A percentile compares a stretch with the other conserved stretches of the same genome.
Conservation (phyloP, 768 basidiomycete species). For the Psilocybe cubensis region DNA sequence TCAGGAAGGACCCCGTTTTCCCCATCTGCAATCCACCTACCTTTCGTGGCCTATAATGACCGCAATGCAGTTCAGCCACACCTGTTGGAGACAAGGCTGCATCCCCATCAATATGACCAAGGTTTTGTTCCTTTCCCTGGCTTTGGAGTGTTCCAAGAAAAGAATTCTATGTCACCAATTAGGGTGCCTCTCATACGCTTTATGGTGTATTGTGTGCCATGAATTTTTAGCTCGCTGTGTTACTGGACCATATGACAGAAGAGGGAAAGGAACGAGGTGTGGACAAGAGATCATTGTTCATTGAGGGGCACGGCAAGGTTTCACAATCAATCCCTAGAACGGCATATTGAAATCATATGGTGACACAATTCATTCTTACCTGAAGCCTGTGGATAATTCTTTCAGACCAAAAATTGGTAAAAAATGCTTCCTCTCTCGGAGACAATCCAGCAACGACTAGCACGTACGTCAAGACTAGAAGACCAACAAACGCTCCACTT, state of each 20-base stretch:
- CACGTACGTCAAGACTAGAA: constrained; percentile 21
- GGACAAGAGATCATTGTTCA: neutral
- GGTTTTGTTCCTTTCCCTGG: neutral
- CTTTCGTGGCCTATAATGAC: constrained; percentile 25
- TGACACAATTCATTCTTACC: constrained; percentile 3
- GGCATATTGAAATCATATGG: constrained; percentile 14
- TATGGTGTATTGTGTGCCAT: constrained; percentile 3
- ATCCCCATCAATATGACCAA: constrained; percentile 26
- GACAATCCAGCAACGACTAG: constrained; percentile 16
- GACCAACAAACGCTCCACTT: constrained; percentile 8
- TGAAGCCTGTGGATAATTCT: constrained; percentile 12
- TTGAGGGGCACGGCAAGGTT: constrained; percentile 1
- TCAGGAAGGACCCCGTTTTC: constrained; percentile 22
- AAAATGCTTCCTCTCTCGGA: constrained; percentile 16
- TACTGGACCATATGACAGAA: constrained; percentile 17
- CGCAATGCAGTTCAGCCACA: constrained; percentile 12
- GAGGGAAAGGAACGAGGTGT: neutral
- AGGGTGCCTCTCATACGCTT: constrained; percentile 3
- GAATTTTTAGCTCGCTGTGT: constrained; percentile 11
- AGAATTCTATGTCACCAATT: constrained; percentile 4
- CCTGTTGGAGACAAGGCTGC: constrained; percentile 7
- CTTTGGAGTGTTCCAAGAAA: constrained; percentile 15
- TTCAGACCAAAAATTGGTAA: constrained; percentile 8
- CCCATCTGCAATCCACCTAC: constrained; percentile 20
- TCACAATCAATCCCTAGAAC: constrained; percentile 3